These are phyloP conservation scores for Albifimbria verrucaria DNA, from an alignment of 2,329 filamentous ascomycete genomes.

Conservation along the genomic window DNA sequence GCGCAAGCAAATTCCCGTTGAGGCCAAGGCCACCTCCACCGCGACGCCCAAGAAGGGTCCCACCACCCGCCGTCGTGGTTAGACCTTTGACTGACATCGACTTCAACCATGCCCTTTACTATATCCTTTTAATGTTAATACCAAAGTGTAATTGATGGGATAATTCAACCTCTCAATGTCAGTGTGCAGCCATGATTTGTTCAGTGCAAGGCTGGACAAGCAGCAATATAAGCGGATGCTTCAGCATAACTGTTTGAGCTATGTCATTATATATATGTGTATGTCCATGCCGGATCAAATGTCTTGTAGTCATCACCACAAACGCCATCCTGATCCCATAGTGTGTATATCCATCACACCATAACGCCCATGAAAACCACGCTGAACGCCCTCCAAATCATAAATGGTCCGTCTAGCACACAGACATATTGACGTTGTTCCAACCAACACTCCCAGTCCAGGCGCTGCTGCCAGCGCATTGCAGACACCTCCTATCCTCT, in stretches of 20 bases:
- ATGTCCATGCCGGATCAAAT: neutral
- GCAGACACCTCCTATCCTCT: constrained; percentile 49
- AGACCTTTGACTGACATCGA: constrained; percentile 9
- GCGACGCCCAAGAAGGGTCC: constrained; percentile 37
- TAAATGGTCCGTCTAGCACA: constrained; percentile 14
- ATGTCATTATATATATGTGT: neutral
- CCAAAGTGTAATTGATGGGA: too few species aligned
- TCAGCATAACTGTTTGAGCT: too few species aligned
- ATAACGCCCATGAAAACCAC: constrained; percentile 7
- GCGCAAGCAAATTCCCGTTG: constrained; percentile 29
- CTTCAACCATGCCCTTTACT: neutral
- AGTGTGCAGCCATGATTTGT: too few species aligned
- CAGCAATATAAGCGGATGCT: too few species aligned
- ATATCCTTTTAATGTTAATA: neutral
- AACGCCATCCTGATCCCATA: neutral
- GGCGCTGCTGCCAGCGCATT: constrained; percentile 42
- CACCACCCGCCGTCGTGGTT: constrained; percentile 42
- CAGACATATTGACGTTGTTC: constrained; percentile 12
- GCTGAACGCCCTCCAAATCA: neutral
- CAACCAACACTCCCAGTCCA: constrained; percentile 14
- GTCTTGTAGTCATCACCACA: neutral
- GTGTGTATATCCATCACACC: neutral
- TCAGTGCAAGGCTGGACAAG: too few species aligned
- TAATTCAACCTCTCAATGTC: too few species aligned
- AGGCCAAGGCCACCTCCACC: constrained; percentile 18